A percentile compares a stretch with the other conserved stretches of the same genome.
These are phyloP conservation scores for Lipomyces lipofer DNA, from an alignment of 805 yeast species.

Conservation along the genomic window DNA sequence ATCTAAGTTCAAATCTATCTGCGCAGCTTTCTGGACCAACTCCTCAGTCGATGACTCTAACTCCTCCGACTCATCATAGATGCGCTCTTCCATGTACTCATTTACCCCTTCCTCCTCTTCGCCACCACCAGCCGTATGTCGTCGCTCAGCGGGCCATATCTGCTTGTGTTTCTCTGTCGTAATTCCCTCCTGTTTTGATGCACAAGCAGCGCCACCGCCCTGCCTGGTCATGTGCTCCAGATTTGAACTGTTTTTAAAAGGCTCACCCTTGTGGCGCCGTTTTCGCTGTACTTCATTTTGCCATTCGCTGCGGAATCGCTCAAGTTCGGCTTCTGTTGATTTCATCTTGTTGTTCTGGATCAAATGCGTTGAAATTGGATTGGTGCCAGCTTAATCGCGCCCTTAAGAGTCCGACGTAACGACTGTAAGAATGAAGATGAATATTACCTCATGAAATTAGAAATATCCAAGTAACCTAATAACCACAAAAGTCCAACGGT, in stretches of 20 bases:
- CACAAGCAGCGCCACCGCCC: background rate
- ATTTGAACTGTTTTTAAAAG: background rate
- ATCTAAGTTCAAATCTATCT: slow-evolving; percentile 20
- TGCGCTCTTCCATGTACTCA: background rate
- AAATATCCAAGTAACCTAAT: too few species aligned
- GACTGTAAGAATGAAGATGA: too few species aligned
- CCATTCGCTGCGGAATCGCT: slow-evolving; percentile 29
- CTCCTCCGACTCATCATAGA: slow-evolving; percentile 2
- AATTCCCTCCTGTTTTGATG: background rate
- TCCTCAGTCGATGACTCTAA: slow-evolving; percentile 22
- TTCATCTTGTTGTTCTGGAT: background rate
- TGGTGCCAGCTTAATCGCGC: too few species aligned
- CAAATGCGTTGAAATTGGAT: too few species aligned
- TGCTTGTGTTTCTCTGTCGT: background rate
- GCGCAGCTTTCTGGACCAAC: slow-evolving; percentile 14
- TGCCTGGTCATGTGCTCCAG: too few species aligned
- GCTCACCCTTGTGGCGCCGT: slow-evolving; percentile 1
- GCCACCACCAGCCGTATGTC: background rate
- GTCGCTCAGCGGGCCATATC: background rate
- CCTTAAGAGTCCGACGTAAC: too few species aligned
- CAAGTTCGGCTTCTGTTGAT: slow-evolving; percentile 18
- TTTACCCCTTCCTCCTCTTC: slow-evolving; percentile 1
- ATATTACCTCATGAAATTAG: too few species aligned
- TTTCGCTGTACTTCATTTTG: slow-evolving; percentile 26
- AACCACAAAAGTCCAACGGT: too few species aligned